These are phyloP conservation scores for Claviceps sp. DNA, from an alignment of 2,329 filamentous ascomycete species.

Conservation along the genomic window DNA sequence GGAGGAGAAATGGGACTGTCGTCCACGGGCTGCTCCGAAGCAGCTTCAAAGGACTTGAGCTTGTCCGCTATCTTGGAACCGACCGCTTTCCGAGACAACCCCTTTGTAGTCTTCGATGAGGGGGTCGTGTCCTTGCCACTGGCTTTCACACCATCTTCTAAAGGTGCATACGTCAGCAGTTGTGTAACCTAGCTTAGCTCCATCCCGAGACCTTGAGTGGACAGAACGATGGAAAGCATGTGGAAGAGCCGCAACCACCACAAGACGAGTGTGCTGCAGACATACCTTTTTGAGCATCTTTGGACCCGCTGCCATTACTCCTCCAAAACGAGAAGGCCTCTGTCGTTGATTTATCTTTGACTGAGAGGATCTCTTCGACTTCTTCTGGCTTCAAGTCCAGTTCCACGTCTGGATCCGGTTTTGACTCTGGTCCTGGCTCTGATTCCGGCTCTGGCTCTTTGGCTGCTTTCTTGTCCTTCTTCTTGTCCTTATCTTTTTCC, in stretches of 20 bases:
- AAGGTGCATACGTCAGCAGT: conserved; percentile 36
- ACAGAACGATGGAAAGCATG: neutral
- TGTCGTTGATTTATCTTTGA: conserved; percentile 18
- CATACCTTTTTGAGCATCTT: conserved; percentile 30
- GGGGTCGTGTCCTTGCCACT: conserved; percentile 27
- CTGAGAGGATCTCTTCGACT: conserved; percentile 28
- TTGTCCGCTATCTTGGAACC: conserved; percentile 42
- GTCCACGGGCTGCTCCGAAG: conserved; percentile 21
- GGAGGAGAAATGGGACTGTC: conserved; percentile 21
- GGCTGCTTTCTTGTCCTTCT: conserved; percentile 10
- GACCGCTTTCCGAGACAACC: conserved; percentile 31
- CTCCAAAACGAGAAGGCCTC: conserved; percentile 47
- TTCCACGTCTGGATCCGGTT: conserved; percentile 10
- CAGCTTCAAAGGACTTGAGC: conserved; percentile 41
- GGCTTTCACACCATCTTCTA: conserved; percentile 27
- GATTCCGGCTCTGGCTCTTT: conserved; percentile 8
- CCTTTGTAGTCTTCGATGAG: conserved; percentile 21
- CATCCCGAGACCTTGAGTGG: conserved; percentile 12
- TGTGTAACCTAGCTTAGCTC: conserved; percentile 26
- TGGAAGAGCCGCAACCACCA: conserved; percentile 6
- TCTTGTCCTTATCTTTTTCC: conserved; percentile 13
- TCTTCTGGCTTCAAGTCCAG: conserved; percentile 27
- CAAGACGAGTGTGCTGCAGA: conserved; percentile 7
- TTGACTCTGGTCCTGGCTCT: conserved; percentile 6
- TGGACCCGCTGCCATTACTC: conserved; percentile 24